Conservation (phyloP, 345 rosid species). For the Crucihimalaya himalaica region DNA sequence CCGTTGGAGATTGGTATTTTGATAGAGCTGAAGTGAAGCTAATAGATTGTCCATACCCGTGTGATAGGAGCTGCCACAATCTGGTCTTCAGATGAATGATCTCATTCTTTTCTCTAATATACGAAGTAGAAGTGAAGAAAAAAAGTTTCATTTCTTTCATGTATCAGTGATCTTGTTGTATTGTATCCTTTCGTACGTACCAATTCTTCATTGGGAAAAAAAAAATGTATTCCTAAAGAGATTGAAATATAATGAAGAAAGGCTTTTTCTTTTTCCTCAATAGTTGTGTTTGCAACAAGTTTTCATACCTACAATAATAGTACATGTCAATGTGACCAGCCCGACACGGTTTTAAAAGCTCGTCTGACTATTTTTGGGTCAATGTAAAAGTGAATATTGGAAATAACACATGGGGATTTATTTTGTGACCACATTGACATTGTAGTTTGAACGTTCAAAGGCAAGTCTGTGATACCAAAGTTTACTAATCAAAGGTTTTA, state of each 20-base stretch:
- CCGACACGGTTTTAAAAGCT: not conserved
- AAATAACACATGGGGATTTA: not conserved
- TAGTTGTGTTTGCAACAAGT: not conserved
- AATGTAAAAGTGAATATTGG: not conserved
- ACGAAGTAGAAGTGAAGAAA: not conserved
- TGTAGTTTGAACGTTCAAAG: not conserved
- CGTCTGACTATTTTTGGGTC: not conserved
- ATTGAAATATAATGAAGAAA: constrained; percentile 18
- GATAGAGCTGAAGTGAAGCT: constrained; percentile 62
- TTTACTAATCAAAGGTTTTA: too few relatives aligned
- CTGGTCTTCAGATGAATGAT: constrained; percentile 64
- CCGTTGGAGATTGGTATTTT: constrained; percentile 97
- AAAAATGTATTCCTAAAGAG: not conserved
- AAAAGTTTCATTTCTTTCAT: constrained; percentile 5
- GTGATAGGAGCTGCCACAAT: constrained; percentile 91
- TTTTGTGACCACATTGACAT: not conserved
- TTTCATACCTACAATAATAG: not conserved
- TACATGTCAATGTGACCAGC: not conserved
- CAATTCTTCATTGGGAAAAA: not conserved
- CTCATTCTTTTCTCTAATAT: not conserved
- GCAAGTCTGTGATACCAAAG: not conserved
- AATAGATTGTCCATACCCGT: constrained; percentile 89
- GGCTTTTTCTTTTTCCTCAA: not conserved
- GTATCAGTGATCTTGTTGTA: constrained; percentile 20
- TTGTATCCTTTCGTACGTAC: not conserved